Evolutionary conservation across 768 basidiomycete species (phyloP).

Genomic region (Ramaria rubella): DNA sequence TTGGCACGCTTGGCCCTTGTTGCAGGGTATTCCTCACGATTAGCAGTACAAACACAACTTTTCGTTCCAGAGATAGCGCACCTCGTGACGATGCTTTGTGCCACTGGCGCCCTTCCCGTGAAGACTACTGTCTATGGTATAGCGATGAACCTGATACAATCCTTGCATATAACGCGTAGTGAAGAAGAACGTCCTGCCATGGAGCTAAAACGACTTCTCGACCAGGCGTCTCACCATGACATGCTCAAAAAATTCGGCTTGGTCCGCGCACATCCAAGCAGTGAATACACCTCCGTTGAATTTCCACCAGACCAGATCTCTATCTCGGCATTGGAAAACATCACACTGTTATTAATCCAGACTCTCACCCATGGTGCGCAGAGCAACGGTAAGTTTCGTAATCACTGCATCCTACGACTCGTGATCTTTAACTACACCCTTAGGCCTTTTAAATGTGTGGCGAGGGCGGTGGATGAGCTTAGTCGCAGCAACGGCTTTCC

Average conservation of each 20-base stretch:
- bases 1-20: constrained; percentile 69
- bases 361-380: constrained; percentile 61
- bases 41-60: constrained; percentile 60
- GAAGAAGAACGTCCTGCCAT: constrained; percentile 51
- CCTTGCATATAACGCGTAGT: constrained; percentile 52
- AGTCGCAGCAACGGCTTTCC: constrained; percentile 83
- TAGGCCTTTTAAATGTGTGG: constrained; percentile 82
- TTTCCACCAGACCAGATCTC: constrained; percentile 44
- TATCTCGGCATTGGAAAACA: constrained; percentile 60
- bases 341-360: constrained; percentile 56
- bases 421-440: constrained; percentile 3
- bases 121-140: constrained; percentile 72
- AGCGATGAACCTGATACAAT: constrained; percentile 75
- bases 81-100: constrained; percentile 69
- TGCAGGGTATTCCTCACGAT: constrained; percentile 60
- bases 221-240: constrained; percentile 49
- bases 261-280: constrained; percentile 49
- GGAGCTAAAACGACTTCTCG: constrained; percentile 56
- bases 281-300: constrained; percentile 61
- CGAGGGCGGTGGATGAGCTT: constrained; percentile 90
- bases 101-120: constrained; percentile 66
- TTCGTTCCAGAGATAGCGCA: constrained; percentile 82
- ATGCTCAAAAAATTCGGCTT: constrained; percentile 71
- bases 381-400: constrained; percentile 49
- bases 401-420: constrained; percentile 11